These are phyloP conservation scores for Diutina mesorugosa DNA, from an alignment of 1,139 yeast genomes.

Conservation along the genomic window DNA sequence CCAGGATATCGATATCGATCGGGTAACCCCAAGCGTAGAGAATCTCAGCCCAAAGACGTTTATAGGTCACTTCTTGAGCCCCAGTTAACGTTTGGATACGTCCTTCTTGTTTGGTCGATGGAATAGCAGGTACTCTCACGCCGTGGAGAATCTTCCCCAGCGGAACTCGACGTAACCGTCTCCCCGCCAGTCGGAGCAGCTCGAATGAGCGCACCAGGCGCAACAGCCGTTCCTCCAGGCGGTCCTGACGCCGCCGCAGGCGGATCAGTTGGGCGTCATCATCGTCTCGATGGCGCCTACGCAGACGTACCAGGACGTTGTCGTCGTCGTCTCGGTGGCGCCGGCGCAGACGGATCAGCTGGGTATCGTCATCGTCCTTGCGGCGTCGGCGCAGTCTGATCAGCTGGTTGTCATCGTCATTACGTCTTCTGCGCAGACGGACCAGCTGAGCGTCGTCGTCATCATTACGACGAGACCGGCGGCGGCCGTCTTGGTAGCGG, in stretches of 20 bases:
- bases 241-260: neutral
- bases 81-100: slow-evolving; percentile 45
- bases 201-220: slow-evolving; percentile 1
- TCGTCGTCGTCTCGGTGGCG: neutral
- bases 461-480: neutral
- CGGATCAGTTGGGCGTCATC: neutral
- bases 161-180: neutral
- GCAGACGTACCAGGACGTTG: neutral
- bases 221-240: slow-evolving; percentile 2
- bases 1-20: slow-evolving; percentile 11
- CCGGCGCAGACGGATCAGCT: neutral
- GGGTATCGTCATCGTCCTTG: neutral
- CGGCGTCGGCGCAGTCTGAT: neutral
- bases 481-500: neutral
- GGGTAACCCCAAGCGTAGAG: slow-evolving; percentile 50
- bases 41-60: slow-evolving; percentile 64
- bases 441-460: neutral
- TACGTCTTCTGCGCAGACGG: neutral
- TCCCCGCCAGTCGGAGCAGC: neutral
- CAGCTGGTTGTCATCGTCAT: neutral
- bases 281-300: neutral
- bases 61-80: slow-evolving; percentile 54
- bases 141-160: neutral
- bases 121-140: neutral
- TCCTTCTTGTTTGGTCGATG: slow-evolving; percentile 17